Conservation (phyloP, 83 land plant species). For the Picea engelmannii region DNA sequence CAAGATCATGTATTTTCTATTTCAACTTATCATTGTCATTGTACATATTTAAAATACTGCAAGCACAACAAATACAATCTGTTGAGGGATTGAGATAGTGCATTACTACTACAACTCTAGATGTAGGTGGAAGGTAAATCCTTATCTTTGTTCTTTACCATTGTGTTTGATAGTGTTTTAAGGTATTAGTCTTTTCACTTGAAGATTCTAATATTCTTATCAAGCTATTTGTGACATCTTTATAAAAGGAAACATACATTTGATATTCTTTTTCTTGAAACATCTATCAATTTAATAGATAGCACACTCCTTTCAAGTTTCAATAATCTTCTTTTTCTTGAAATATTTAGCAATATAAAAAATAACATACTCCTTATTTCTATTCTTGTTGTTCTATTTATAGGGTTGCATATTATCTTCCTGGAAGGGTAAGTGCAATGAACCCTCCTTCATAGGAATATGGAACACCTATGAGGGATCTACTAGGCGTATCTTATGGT, state of each 20-base stretch:
- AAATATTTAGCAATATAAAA: not conserved
- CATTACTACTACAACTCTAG: slow-evolving; percentile 22
- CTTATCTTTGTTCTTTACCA: not conserved
- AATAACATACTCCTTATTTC: not conserved
- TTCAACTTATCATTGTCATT: not conserved
- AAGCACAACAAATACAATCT: slow-evolving; percentile 50
- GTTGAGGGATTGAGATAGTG: slow-evolving; percentile 20
- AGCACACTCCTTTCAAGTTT: too few relatives aligned
- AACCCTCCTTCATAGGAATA: slow-evolving; percentile 47
- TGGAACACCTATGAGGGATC: slow-evolving; percentile 17
- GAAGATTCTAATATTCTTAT: not conserved
- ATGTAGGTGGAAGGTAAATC: slow-evolving; percentile 34
- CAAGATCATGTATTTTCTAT: slow-evolving; percentile 7
- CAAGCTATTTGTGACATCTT: not conserved
- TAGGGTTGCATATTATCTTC: slow-evolving; percentile 68
- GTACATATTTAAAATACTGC: slow-evolving; percentile 22
- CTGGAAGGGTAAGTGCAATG: slow-evolving; percentile 50
- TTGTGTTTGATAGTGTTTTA: not conserved
- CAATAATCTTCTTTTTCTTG: not conserved
- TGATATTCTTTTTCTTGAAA: not conserved
- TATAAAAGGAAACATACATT: not conserved
- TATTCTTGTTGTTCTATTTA: slow-evolving; percentile 29
- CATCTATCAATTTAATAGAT: too few relatives aligned
- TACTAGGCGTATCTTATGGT: slow-evolving; percentile 34
- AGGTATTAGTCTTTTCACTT: not conserved